phyloP scores from a whole-genome alignment of 768 basidiomycete species.

The Psilocybe cyanescens region DNA sequence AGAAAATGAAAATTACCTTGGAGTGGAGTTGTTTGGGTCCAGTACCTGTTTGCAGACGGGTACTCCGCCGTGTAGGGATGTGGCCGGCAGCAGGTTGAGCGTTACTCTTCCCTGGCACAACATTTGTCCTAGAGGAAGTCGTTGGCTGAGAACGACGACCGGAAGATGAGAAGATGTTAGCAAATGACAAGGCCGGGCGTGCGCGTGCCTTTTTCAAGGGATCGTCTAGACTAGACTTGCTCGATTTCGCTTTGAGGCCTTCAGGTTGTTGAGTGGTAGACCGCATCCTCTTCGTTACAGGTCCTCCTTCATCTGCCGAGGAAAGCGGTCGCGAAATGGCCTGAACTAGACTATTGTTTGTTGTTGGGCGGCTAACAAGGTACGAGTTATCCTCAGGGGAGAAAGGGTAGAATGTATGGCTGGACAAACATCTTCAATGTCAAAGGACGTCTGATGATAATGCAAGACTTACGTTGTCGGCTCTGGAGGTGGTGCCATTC shows the following conservation, averaged over 20 bases:
- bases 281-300: slow-evolving; percentile 75
- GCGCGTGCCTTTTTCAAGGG: slow-evolving; percentile 90
- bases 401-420: slow-evolving; percentile 56
- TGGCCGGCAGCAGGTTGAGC: slow-evolving; percentile 45
- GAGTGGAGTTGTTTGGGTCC: slow-evolving; percentile 50
- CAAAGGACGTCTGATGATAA: slow-evolving; percentile 1
- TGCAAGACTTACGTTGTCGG: slow-evolving; percentile 51
- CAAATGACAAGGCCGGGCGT: slow-evolving; percentile 85
- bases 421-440: slow-evolving; percentile 30
- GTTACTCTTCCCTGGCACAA: slow-evolving; percentile 55
- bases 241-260: slow-evolving; percentile 56
- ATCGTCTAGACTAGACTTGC: slow-evolving; percentile 68
- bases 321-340: slow-evolving; percentile 70
- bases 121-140: slow-evolving; percentile 62
- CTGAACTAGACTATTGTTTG: slow-evolving; percentile 45
- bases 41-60: slow-evolving; percentile 66
- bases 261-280: slow-evolving; percentile 61
- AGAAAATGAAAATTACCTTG: slow-evolving; percentile 51
- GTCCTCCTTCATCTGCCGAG: slow-evolving; percentile 82
- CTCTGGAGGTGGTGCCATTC: slow-evolving; percentile 64
- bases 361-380: slow-evolving; percentile 47
- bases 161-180: slow-evolving; percentile 88
- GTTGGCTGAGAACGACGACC: slow-evolving; percentile 79
- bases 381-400: slow-evolving; percentile 59
- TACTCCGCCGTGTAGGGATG: slow-evolving; percentile 67